Percentiles rank a stretch among this genome's conserved stretches.
Conservation (phyloP, 257 asterid genomes). For the Gentiana macrophylla region DNA sequence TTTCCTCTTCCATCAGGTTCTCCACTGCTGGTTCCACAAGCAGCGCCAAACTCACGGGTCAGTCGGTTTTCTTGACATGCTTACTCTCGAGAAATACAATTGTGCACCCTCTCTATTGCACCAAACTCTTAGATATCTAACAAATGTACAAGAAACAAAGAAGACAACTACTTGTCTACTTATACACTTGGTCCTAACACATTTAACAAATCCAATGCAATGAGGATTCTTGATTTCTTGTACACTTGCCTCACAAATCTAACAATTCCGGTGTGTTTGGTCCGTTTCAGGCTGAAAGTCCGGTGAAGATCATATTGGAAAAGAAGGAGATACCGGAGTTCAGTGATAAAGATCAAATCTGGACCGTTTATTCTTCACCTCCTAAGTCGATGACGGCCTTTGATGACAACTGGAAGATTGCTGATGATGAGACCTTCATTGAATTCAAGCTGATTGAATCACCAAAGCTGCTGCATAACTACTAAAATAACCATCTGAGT, state of each 20-base stretch:
- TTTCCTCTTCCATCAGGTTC: conserved; percentile 13
- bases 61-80: conserved; percentile 1
- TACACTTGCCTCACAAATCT: too few species aligned
- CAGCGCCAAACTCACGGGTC: conserved; percentile 36
- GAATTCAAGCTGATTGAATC: conserved; percentile 33
- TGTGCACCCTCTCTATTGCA: too few species aligned
- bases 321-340: conserved; percentile 51
- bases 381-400: conserved; percentile 42
- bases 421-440: conserved; percentile 20
- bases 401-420: conserved; percentile 27
- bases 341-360: conserved; percentile 10
- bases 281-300: conserved; percentile 18
- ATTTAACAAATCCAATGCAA: too few species aligned
- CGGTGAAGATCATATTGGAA: conserved; percentile 24
- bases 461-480: conserved; percentile 20
- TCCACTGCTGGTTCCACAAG: conserved; percentile 16
- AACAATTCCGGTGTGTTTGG: background rate
- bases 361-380: conserved; percentile 30
- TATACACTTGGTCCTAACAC: background rate
- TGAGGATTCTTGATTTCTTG: background rate
- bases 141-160: too few species aligned
- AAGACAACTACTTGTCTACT: background rate
- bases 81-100: too few species aligned
- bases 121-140: too few species aligned
- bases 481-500: background rate